Conservation (phyloP, 768 basidiomycete genomes). For the Coprinopsis sp. region DNA sequence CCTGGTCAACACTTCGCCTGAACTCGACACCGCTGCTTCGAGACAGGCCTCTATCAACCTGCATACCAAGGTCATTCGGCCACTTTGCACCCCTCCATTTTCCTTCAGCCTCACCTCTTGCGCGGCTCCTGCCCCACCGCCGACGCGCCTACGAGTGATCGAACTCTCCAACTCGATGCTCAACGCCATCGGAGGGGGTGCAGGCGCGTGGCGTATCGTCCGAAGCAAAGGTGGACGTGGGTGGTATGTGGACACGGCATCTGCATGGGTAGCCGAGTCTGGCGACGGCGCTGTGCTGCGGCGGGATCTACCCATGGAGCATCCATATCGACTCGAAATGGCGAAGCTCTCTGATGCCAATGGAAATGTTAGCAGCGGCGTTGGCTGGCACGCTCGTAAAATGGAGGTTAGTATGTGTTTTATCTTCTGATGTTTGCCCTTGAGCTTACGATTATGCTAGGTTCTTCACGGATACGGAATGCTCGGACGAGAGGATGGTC, state of each 20-base stretch:
- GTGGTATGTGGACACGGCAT: slow-evolving; percentile 91
- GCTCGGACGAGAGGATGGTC: slow-evolving; percentile 86
- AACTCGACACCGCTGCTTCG: slow-evolving; percentile 57
- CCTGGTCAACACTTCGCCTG: slow-evolving; percentile 68
- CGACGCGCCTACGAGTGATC: slow-evolving; percentile 79
- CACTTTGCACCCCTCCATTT: slow-evolving; percentile 76
- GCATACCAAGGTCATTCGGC: slow-evolving; percentile 74
- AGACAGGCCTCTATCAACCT: slow-evolving; percentile 73
- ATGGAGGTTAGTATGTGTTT: slow-evolving; percentile 73
- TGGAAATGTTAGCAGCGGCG: slow-evolving; percentile 84
- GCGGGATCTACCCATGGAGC: slow-evolving; percentile 53
- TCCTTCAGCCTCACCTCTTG: slow-evolving; percentile 46
- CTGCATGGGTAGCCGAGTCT: slow-evolving; percentile 65
- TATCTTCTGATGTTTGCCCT: slow-evolving; percentile 1
- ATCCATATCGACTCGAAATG: slow-evolving; percentile 70
- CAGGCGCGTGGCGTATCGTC: slow-evolving; percentile 84
- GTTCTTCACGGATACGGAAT: slow-evolving; percentile 86
- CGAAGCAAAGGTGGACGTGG: slow-evolving; percentile 89
- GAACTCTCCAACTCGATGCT: slow-evolving; percentile 76
- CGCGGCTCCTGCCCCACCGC: slow-evolving; percentile 36
- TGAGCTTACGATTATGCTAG: slow-evolving; percentile 29
- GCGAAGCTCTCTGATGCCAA: slow-evolving; percentile 72
- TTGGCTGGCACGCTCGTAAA: slow-evolving; percentile 96
- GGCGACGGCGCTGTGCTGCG: slow-evolving; percentile 43
- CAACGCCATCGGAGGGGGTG: slow-evolving; percentile 68